Evolutionary conservation across 768 basidiomycete genomes (phyloP), one percentile per base, ranked within the genome.

Genomic region (Auricularia auricula-judae): DNA sequence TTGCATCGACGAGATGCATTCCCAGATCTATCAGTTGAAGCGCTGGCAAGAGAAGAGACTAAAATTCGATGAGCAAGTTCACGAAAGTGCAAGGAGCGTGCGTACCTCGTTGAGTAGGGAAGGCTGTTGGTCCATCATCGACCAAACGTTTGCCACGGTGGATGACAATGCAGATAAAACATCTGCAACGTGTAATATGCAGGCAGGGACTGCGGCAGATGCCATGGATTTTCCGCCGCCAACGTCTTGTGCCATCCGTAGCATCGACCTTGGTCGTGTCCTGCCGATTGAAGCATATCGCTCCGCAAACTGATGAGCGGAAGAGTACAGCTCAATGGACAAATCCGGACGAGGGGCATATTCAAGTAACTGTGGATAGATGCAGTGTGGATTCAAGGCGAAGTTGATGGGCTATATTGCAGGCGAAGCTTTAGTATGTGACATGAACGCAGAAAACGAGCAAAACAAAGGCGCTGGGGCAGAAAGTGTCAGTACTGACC

Each of bases 361-460:
- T 18, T 16, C 21, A 21, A 51, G 18, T 51, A 16, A 5, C 10
- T 21, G 47, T 18, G 18, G 47, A 18, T 42, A 51, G 14, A 51
- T 18, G 47, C 47, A n/a, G 51, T 70, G 29, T 4, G 71, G 65
- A 67, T 74, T 78, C 75, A 82, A 72, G 68, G 77, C 78, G 70
- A 82, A 78, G 73, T 81, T 77, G 75, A 82, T 74, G 58, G 82
- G 80, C 84, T 85, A 73, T 71, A 74, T 63, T 53, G 53, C 63
- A 71, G 69, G 72, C 72, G 67, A 69, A 63, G 21, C 3, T 53
- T 42, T 34, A 64, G 36, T 59, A 68, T 61, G 18, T 65, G 36
- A 36, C 60, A 66, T 16, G 61, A 51, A 10, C 8, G 29, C 29
- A 23, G 56, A 14, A 56, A 23, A 69, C 62, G 12, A 68, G 42